Percentiles rank a stretch among this genome's conserved stretches.
Evolutionary conservation across 2,329 filamentous ascomycete genomes (phyloP).

Genomic region (Hypoxylon sp.): DNA sequence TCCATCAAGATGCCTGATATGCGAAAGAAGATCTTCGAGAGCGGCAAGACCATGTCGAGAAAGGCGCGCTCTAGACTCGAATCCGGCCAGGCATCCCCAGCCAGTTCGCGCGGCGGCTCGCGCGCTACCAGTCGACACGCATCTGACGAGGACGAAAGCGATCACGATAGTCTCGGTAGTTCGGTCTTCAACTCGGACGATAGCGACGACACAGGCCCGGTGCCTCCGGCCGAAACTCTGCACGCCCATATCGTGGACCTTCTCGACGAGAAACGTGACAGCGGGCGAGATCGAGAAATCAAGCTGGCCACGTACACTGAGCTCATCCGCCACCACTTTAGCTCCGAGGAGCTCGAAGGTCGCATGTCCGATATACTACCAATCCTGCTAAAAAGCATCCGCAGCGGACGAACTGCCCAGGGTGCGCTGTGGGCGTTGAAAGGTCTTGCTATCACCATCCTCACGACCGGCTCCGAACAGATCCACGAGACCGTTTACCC

Average conservation of each 20-base stretch:
- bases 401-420: slow-evolving; percentile 70
- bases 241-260: slow-evolving; percentile 74
- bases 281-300: slow-evolving; percentile 72
- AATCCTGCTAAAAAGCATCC: slow-evolving; percentile 74
- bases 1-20: slow-evolving; percentile 64
- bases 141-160: slow-evolving; percentile 70
- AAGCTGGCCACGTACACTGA: slow-evolving; percentile 68
- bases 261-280: slow-evolving; percentile 78
- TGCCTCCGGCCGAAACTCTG: slow-evolving; percentile 69
- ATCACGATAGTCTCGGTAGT: slow-evolving; percentile 60
- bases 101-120: slow-evolving; percentile 65
- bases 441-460: slow-evolving; percentile 73
- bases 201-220: slow-evolving; percentile 63
- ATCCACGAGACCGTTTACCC: slow-evolving; percentile 69
- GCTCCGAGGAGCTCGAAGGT: slow-evolving; percentile 66
- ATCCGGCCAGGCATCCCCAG: slow-evolving; percentile 64
- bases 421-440: slow-evolving; percentile 76
- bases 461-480: slow-evolving; percentile 70
- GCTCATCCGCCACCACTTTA: slow-evolving; percentile 70
- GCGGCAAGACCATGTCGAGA: slow-evolving; percentile 74
- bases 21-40: slow-evolving; percentile 74
- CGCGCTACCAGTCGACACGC: slow-evolving; percentile 67
- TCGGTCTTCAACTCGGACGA: slow-evolving; percentile 69
- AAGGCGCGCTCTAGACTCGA: slow-evolving; percentile 68
- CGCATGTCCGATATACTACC: slow-evolving; percentile 68